Conservation (phyloP, 1,284 basidiomycete genomes). For the Ceraceosorus bombacis region DNA sequence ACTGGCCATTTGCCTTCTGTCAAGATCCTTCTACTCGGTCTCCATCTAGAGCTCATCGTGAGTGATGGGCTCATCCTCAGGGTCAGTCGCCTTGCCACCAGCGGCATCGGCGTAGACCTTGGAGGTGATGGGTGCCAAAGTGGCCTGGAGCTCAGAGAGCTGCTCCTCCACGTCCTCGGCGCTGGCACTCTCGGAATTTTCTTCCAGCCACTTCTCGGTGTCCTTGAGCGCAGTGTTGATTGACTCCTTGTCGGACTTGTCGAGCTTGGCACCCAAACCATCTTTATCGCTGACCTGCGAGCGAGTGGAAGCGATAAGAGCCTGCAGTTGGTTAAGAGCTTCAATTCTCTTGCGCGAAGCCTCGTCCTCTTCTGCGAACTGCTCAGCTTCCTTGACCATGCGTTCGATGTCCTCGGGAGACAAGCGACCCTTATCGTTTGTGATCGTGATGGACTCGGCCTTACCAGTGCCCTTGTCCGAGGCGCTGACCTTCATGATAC, state of each 20-base stretch:
- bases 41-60: slow-evolving; percentile 44
- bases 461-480: slow-evolving; percentile 48
- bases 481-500: slow-evolving; percentile 47
- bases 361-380: slow-evolving; percentile 47
- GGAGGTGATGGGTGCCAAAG: slow-evolving; percentile 45
- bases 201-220: slow-evolving; percentile 46
- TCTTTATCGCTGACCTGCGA: slow-evolving; percentile 46
- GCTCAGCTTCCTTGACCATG: slow-evolving; percentile 47
- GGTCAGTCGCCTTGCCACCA: slow-evolving; percentile 19
- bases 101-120: slow-evolving; percentile 42
- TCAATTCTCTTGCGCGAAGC: slow-evolving; percentile 44
- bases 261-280: slow-evolving; percentile 47
- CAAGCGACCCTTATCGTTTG: slow-evolving; percentile 47
- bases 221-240: slow-evolving; percentile 47
- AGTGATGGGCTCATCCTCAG: slow-evolving; percentile 42
- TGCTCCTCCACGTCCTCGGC: slow-evolving; percentile 47
- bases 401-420: slow-evolving; percentile 45
- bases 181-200: slow-evolving; percentile 44
- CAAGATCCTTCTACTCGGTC: too few relatives aligned
- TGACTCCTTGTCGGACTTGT: slow-evolving; percentile 47
- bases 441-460: slow-evolving; percentile 45
- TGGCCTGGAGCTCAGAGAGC: slow-evolving; percentile 46
- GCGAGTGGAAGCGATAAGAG: slow-evolving; percentile 46
- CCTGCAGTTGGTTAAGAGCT: slow-evolving; percentile 45
- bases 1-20: too few relatives aligned